Evolutionary conservation across 495 filamentous ascomycete genomes (phyloP).

Genomic region (Chaetomium cochliodes): DNA sequence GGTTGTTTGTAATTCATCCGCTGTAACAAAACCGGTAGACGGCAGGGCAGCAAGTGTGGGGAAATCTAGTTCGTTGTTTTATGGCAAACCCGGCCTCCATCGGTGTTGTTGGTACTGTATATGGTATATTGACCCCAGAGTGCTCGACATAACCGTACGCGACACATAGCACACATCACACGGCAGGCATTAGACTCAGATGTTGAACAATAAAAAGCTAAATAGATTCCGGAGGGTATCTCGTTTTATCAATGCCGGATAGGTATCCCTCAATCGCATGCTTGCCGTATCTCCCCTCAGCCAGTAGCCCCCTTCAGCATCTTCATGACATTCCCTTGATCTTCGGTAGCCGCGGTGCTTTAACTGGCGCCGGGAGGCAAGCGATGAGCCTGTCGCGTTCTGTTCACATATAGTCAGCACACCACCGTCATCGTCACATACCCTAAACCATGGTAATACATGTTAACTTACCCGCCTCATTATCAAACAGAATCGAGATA

Average conservation of each 20-base stretch:
- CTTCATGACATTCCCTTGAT: constrained; percentile 28
- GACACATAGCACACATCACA: not conserved
- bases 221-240: constrained; percentile 29
- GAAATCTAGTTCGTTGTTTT: not conserved
- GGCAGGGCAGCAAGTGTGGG: not conserved
- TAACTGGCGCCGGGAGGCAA: constrained; percentile 50
- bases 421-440: not conserved
- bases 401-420: constrained; percentile 20
- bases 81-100: not conserved
- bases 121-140: no score
- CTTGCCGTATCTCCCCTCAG: not conserved
- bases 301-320: not conserved
- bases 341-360: constrained; percentile 40
- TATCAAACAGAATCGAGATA: constrained; percentile 79
- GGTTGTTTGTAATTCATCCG: not conserved
- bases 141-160: not conserved
- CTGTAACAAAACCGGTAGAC: not conserved
- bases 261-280: constrained; percentile 2
- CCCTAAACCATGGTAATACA: no score
- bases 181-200: not conserved
- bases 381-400: constrained; percentile 47
- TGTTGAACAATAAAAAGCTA: constrained; percentile 4
- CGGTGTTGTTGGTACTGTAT: not conserved
- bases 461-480: constrained; percentile 63
- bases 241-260: constrained; percentile 20